Evolutionary conservation across 2,329 filamentous ascomycete genomes (phyloP).

Genomic region (Sporothrix luriei): DNA sequence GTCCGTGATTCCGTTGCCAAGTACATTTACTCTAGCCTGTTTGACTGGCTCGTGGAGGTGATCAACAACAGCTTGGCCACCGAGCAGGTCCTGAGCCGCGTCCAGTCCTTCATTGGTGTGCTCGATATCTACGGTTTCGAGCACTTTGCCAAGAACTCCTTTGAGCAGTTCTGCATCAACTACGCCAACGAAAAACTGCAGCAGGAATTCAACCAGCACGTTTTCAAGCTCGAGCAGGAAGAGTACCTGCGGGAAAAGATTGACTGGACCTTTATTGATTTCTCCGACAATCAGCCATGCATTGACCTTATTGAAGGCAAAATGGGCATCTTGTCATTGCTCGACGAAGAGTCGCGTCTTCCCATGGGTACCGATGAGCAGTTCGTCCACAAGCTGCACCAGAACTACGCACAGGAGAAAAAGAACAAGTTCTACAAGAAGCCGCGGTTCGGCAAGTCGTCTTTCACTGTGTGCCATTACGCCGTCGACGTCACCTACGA

Average conservation of each 20-base stretch:
- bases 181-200: slow-evolving; percentile 99
- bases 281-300: slow-evolving; percentile 98
- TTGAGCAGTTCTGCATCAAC: slow-evolving; percentile 99
- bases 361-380: slow-evolving; percentile 98
- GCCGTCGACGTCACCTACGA: slow-evolving; percentile 98
- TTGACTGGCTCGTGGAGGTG: slow-evolving; percentile 98
- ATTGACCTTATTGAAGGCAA: slow-evolving; percentile 98
- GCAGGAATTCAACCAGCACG: slow-evolving; percentile 98
- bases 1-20: slow-evolving; percentile 97
- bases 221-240: slow-evolving; percentile 98
- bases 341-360: slow-evolving; percentile 94
- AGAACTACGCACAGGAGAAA: slow-evolving; percentile 88
- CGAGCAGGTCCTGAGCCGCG: slow-evolving; percentile 78
- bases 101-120: slow-evolving; percentile 92
- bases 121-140: slow-evolving; percentile 99
- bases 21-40: slow-evolving; percentile 96
- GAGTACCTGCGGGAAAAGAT: slow-evolving; percentile 96
- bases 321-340: slow-evolving; percentile 84
- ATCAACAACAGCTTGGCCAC: slow-evolving; percentile 91
- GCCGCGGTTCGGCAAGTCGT: slow-evolving; percentile 92
- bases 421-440: slow-evolving; percentile 98
- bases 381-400: slow-evolving; percentile 93
- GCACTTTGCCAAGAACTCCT: slow-evolving; percentile 99
- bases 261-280: slow-evolving; percentile 99
- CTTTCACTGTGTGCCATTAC: slow-evolving; percentile 98